Conservation (phyloP, 2,329 filamentous ascomycete genomes). For the Aschersonia sp. region DNA sequence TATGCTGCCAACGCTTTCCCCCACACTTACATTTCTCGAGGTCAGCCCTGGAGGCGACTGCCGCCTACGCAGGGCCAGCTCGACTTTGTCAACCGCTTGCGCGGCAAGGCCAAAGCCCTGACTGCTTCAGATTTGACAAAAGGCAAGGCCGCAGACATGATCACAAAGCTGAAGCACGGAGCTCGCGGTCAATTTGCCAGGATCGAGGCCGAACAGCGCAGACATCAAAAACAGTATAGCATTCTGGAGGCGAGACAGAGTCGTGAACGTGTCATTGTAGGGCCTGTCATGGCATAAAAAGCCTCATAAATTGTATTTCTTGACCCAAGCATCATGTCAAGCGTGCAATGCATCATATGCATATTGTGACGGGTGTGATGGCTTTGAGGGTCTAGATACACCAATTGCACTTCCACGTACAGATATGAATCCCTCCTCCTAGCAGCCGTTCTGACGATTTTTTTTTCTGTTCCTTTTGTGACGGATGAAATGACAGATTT, state of each 20-base stretch:
- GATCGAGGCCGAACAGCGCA: slow-evolving; percentile 37
- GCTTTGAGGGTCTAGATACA: too few relatives aligned
- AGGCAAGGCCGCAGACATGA: slow-evolving; percentile 77
- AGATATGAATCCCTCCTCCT: not conserved
- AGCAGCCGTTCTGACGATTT: too few relatives aligned
- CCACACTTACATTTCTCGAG: slow-evolving; percentile 48
- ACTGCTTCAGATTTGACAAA: slow-evolving; percentile 49
- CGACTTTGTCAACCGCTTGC: slow-evolving; percentile 53
- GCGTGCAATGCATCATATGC: too few relatives aligned
- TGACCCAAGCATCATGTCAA: not conserved
- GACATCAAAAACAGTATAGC: slow-evolving; percentile 22
- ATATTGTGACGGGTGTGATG: too few relatives aligned
- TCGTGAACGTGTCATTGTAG: slow-evolving; percentile 40
- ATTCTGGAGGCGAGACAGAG: slow-evolving; percentile 23
- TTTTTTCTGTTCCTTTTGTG: not conserved
- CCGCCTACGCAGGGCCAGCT: slow-evolving; percentile 54
- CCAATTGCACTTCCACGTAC: not conserved
- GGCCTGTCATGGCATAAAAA: slow-evolving; percentile 26
- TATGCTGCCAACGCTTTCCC: slow-evolving; percentile 57
- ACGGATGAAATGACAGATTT: not conserved
- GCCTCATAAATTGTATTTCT: not conserved
- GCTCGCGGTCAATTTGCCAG: slow-evolving; percentile 49
- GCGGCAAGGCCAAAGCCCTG: slow-evolving; percentile 37
- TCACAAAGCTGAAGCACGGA: slow-evolving; percentile 80
- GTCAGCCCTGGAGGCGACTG: slow-evolving; percentile 53